Percentiles rank a stretch among this genome's conserved stretches.
Conservation (phyloP, 495 filamentous ascomycete genomes). For the Tuber microsphaerosporum region DNA sequence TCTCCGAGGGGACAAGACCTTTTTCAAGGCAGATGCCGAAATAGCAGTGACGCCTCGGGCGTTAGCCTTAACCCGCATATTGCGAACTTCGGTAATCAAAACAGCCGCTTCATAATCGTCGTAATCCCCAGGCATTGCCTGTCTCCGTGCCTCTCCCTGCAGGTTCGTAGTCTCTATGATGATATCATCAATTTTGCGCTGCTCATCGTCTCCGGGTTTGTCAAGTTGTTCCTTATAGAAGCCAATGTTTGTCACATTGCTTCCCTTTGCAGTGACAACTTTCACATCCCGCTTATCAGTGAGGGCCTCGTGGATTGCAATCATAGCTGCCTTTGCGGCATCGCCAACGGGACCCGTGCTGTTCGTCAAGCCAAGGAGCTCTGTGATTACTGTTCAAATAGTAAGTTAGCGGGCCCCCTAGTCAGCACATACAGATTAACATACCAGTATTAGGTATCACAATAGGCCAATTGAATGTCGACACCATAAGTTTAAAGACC, state of each 20-base stretch:
- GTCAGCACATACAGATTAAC: neutral
- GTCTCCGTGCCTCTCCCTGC: conserved; percentile 26
- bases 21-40: conserved; percentile 24
- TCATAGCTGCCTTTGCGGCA: conserved; percentile 31
- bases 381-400: conserved; percentile 34
- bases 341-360: conserved; percentile 31
- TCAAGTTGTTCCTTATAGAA: conserved; percentile 38
- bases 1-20: conserved; percentile 15
- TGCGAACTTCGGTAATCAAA: conserved; percentile 38
- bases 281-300: conserved; percentile 35
- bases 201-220: conserved; percentile 25
- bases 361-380: conserved; percentile 34
- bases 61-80: conserved; percentile 40
- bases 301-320: conserved; percentile 33
- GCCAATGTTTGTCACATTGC: conserved; percentile 30
- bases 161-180: conserved; percentile 37
- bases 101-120: conserved; percentile 38
- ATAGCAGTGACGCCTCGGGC: conserved; percentile 34
- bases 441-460: conserved; percentile 41
- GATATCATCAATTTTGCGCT: conserved; percentile 38
- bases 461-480: conserved; percentile 28
- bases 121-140: conserved; percentile 11
- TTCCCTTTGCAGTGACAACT: conserved; percentile 38
- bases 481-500: conserved; percentile 35
- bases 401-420: conserved; percentile 10